A percentile compares a stretch with the other conserved stretches of the same genome.
These are phyloP conservation scores for Aspergillus baeticus DNA, from an alignment of 495 filamentous ascomycete genomes.

Conservation along the genomic window DNA sequence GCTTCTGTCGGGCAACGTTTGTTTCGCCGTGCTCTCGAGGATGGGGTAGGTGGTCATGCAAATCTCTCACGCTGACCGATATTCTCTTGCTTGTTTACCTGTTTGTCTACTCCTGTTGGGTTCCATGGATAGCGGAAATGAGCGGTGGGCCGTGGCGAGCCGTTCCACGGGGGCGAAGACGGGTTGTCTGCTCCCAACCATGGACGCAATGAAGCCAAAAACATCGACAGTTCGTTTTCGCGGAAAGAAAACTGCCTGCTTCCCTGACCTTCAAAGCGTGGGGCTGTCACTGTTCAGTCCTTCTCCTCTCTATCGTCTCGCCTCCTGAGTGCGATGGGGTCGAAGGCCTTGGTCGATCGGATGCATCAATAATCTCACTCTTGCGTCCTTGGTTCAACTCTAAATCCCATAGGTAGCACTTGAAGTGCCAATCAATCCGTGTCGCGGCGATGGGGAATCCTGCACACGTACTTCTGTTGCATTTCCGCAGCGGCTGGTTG, in stretches of 20 bases:
- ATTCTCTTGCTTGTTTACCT: neutral
- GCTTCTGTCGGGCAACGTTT: neutral
- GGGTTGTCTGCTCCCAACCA: neutral
- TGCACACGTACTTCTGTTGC: constrained; percentile 1
- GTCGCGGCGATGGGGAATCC: neutral
- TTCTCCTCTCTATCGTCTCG: neutral
- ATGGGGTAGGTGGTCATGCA: neutral
- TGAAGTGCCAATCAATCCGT: neutral
- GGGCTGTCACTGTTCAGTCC: neutral
- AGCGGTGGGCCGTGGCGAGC: neutral
- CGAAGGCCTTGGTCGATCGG: neutral
- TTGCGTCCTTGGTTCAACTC: constrained; percentile 1
- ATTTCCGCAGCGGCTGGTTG: neutral
- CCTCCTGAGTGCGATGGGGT: neutral
- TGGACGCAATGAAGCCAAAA: neutral
- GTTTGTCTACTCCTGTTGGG: neutral
- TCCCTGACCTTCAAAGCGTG: too few relatives aligned
- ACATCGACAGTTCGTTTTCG: neutral
- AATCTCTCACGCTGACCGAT: neutral
- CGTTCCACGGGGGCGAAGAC: constrained; percentile 1
- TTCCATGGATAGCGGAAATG: neutral
- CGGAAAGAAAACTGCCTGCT: too few relatives aligned
- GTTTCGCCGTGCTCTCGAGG: neutral
- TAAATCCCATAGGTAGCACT: constrained; percentile 5
- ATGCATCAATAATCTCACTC: neutral